Evolutionary conservation across 2,329 filamentous ascomycete species (phyloP), one percentile per base, ranked within the genome.

Genomic region (Ophiostoma tasmaniense): DNA sequence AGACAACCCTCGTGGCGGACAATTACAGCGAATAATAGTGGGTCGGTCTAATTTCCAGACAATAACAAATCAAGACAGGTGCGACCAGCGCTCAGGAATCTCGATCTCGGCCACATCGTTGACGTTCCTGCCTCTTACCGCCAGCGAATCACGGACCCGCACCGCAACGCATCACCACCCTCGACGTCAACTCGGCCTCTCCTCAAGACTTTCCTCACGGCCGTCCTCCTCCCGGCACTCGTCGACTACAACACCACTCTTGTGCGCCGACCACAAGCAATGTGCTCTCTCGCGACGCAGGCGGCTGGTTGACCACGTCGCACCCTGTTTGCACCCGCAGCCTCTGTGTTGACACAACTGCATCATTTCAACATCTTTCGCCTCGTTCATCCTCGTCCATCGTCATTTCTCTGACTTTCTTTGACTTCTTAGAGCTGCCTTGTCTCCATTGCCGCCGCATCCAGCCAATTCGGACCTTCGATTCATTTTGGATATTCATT

Each of bases 251-350:
- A 61, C 25, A 61, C 59, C 28, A 55, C n/a, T 20, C n/a, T 33
- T 10, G 33, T 22, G 33, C 33, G n/a, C 61, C 30, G 22, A 30
- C 10, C 61, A 14, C n/a, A 37, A 39, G 61, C 64, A 42, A 66
- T 66, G 67, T 52, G 55, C 50, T 59, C 50, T 50, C 22, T 50
- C 50, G 64, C n/a, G 45, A 66, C 64, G 39, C 37, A 22, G 25
- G 35, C 64, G 67, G 28, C 45, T 14, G 62, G 37, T 64, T 64
- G 61, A 64, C 61, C 59, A 37, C 59, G 59, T 62, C 59, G 59
- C 59, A 30, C 30, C 59, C 59, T 8, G 59, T 35, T n/a, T 62
- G 59, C 25, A 39, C 62, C 59, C 13, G 59, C 59, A 20, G 14
- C 30, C 33, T 55, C 22, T 55, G 50, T 55, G 50, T 14, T 28